Evolutionary conservation across 1,139 yeast species (phyloP), one percentile per base, ranked within the genome.

Genomic region (Hanseniaspora gamundiae): DNA sequence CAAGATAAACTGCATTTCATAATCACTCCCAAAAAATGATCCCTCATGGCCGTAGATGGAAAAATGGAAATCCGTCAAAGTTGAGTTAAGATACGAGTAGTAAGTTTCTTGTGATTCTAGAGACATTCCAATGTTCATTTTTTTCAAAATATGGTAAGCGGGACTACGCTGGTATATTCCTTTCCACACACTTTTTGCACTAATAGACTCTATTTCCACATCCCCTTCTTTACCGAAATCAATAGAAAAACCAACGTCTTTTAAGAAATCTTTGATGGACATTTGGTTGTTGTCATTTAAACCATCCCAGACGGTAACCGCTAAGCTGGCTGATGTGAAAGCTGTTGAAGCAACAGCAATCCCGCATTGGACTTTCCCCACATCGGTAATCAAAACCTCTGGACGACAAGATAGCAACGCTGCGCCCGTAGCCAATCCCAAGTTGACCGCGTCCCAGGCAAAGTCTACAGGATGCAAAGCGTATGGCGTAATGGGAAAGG

Each of bases 401-500:
- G 20, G 20, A 6, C n/a, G 21, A 19, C 36, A 33, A 3, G 36
- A 17, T 7, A 33, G 13, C 22, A 33, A 17, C 9, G 36, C 21
- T 9, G 36, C 16, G 13, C 36, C 36, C 3, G n/a, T 17, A 14
- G 24, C 24, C 3, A 33, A 19, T 9, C 21, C 24, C 20, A 33
- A 33, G 22, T 33, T 33, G n/a, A 33, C 24, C 4, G 36, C 21
- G 13, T 33, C 36, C 36, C 36, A 33, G n/a, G 36, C 36, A 19
- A 19, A 7, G 9, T 33, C 24, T 19, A 13, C 36, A 4, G 36
- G 36, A 3, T 13, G n/a, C 16, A 28, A 28, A 5, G 36, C 21
- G 11, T 17, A 33, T 9, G 36, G 13, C n/a, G 24, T 4, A 19
- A 17, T 33, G 20, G 36, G 26, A 9, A 24, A 24, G 26, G 26